Evolutionary conservation across 2,329 filamentous ascomycete species (phyloP).

Genomic region (Arthrobotrys entomopaga): DNA sequence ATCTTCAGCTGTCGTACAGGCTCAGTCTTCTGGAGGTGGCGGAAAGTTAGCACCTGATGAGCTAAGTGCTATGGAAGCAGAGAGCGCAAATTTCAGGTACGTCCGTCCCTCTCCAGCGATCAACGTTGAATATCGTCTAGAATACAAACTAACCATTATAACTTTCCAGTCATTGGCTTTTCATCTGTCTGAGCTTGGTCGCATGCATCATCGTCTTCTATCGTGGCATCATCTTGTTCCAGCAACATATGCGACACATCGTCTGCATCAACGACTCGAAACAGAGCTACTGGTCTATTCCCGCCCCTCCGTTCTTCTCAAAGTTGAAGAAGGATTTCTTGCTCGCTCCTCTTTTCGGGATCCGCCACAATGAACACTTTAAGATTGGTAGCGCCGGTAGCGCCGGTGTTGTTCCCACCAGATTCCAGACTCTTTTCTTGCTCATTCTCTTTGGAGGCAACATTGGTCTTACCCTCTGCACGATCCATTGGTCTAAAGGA

Average conservation of each 20-base stretch:
- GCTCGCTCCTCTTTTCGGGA: conserved; percentile 76
- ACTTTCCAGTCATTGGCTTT: conserved; percentile 41
- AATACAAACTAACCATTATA: conserved; percentile 3
- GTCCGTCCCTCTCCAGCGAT: not conserved
- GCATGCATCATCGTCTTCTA: conserved; percentile 34
- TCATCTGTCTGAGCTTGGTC: conserved; percentile 26
- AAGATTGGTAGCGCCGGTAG: conserved; percentile 75
- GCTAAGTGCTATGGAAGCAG: conserved; percentile 43
- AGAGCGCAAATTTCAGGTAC: conserved; percentile 49
- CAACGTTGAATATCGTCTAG: not conserved
- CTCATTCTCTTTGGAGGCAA: conserved; percentile 76
- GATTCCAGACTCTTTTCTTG: conserved; percentile 78
- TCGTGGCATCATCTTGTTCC: conserved; percentile 22
- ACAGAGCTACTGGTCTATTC: conserved; percentile 45
- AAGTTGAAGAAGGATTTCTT: conserved; percentile 73
- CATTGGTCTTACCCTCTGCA: conserved; percentile 77
- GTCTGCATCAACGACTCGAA: conserved; percentile 49
- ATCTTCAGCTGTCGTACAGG: conserved; percentile 10
- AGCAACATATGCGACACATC: conserved; percentile 45
- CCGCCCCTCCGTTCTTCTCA: conserved; percentile 31
- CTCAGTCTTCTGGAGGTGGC: conserved; percentile 8
- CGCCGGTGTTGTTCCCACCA: conserved; percentile 80
- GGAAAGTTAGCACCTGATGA: conserved; percentile 20
- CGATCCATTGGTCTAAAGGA: conserved; percentile 70
- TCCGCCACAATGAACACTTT: conserved; percentile 80